Base-by-base conservation (phyloP, 1,284 basidiomycete species). In the Austroboletus olivaceoglutinosus region DNA sequence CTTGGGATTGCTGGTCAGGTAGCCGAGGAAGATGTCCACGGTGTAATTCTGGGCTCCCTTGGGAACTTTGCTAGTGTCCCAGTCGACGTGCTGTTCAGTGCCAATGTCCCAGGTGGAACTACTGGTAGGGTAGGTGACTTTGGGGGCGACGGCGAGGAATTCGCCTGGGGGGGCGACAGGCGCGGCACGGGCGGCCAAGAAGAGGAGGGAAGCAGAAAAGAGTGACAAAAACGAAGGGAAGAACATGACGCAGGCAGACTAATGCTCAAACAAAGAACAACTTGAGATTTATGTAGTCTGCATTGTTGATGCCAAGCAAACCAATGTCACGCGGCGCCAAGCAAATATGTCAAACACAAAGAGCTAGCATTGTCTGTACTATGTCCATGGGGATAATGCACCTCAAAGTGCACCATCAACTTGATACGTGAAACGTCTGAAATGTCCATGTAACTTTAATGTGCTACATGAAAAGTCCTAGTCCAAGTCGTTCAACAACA, bases 81-180 rank as follows among this genome's bases (percentile, higher is more conserved):
- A 83, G 43, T 62, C 62, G 53, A 82, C 72, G 16, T 56, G 64
- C 55, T 77, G 72, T 2, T 9, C 49, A 5, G 63, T 61, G 18
- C 74, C 73, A 39, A 61, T 53, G 5, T 45, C 5, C 80, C 79
- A 83, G 10, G 58, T 25, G 5, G 39, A 48, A 7, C 50, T 48
- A 4, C 40, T 33, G 11, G 36, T 50, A 6, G 80, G 80, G 7
- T 53, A 58, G 5, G 67, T 77, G 60, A 85, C 75, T 4, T 52
- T 44, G 1, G 83, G 81, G 47, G 70, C 71, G 65, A 72, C 68
- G 46, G 81, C 79, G 42, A 76, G 60, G 55, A 71, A 56, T 48
- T 71, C 52, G n/a, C 58, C 53, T 18, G 67, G 64, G 1, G 57
- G 15, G n/a, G 34, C 18, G n/a, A 69, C 43, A 13, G 68, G 70